Evolutionary conservation across 257 asterid species (phyloP).

Genomic region (Nicotiana undulata): DNA sequence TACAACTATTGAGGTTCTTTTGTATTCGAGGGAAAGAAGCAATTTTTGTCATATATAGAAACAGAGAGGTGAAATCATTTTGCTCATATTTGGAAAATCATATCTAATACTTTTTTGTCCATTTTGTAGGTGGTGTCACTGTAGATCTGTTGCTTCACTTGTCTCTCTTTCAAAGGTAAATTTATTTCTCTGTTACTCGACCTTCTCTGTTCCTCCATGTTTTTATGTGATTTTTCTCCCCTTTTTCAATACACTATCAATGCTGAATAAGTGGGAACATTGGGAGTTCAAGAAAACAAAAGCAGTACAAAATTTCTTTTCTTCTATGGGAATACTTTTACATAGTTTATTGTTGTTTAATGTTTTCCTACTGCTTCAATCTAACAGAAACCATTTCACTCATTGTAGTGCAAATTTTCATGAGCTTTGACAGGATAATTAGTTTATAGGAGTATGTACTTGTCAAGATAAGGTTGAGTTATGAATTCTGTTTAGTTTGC

Average conservation of each 20-base stretch:
- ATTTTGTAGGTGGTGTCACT: slow-evolving; percentile 41
- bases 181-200: slow-evolving; percentile 10
- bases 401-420: not conserved
- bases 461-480: not conserved
- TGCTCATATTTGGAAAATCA: not conserved
- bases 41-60: too few relatives aligned
- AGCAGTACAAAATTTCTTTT: too few relatives aligned
- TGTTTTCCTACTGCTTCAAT: not conserved
- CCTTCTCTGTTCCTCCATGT: too few relatives aligned
- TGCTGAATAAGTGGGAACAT: too few relatives aligned
- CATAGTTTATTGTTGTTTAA: not conserved
- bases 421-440: too few relatives aligned
- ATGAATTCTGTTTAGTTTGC: not conserved
- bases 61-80: too few relatives aligned
- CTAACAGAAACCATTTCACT: not conserved
- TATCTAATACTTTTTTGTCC: slow-evolving; percentile 20
- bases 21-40: not conserved
- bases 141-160: slow-evolving; percentile 46
- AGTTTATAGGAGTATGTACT: too few relatives aligned
- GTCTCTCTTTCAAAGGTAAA: slow-evolving; percentile 47
- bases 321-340: not conserved
- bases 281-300: too few relatives aligned
- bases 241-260: too few relatives aligned
- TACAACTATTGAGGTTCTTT: too few relatives aligned
- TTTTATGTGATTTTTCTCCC: not conserved